Evolutionary conservation across 345 rosid species (phyloP).

Genomic region (Moricandia arvensis): DNA sequence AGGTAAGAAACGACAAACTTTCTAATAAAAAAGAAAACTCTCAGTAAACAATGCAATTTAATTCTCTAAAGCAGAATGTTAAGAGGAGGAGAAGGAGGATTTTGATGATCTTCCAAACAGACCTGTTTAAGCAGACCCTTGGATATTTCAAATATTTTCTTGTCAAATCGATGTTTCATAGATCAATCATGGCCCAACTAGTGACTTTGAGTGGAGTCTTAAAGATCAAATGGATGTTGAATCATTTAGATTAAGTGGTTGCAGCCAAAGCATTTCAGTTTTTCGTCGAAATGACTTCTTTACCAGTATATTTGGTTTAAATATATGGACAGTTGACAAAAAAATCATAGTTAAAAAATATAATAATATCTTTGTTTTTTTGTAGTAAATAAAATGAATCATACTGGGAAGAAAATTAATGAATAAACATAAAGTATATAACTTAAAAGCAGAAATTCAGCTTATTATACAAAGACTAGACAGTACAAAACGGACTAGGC

Average conservation of each 20-base stretch:
- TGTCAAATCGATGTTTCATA: no score
- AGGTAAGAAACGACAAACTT: not conserved
- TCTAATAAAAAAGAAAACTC: no score
- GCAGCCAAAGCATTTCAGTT: not conserved
- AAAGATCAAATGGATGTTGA: no score
- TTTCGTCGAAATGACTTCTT: not conserved
- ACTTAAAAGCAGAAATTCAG: not conserved
- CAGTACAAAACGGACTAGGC: not conserved
- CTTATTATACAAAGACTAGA: not conserved
- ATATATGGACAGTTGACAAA: not conserved
- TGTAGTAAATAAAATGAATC: not conserved
- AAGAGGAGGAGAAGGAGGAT: no score
- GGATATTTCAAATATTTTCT: no score
- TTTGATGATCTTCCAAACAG: no score
- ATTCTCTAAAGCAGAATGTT: no score
- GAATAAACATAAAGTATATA: not conserved
- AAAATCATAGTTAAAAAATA: not conserved
- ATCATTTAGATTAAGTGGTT: not conserved
- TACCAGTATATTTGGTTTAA: no score
- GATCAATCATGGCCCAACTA: no score
- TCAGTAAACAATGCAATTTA: no score
- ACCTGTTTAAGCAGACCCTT: no score
- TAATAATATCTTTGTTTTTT: not conserved
- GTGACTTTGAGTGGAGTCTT: no score
- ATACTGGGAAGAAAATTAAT: not conserved